phyloP scores from a whole-genome alignment of 768 basidiomycete genomes.

The Suillus subluteus region DNA sequence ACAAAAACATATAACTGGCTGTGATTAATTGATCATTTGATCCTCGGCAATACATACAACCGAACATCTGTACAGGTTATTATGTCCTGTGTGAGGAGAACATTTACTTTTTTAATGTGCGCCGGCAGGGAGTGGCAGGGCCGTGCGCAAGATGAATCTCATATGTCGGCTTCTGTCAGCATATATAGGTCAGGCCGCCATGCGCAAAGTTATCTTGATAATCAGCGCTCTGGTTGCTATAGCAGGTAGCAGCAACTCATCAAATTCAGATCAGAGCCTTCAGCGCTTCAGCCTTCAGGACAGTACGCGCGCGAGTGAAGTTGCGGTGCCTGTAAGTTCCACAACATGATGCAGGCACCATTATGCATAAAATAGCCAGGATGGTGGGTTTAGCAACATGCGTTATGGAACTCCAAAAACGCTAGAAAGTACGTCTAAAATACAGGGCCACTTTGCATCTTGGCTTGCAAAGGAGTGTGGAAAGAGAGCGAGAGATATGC shows the following conservation, averaged over 20 bases:
- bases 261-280: neutral
- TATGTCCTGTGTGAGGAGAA: neutral
- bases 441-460: neutral
- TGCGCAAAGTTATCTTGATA: neutral
- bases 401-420: neutral
- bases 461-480: neutral
- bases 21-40: neutral
- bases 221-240: neutral
- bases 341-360: no score
- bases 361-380: no score
- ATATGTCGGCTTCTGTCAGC: neutral
- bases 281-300: neutral
- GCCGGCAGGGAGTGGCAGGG: neutral
- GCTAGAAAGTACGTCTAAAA: neutral
- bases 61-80: neutral
- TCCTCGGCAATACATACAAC: neutral
- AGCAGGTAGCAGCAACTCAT: neutral
- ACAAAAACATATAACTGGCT: neutral
- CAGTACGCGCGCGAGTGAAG: neutral
- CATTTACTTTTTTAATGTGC: neutral
- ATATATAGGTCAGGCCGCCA: neutral
- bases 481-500: no score
- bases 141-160: neutral
- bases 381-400: no score
- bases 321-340: neutral